These are phyloP conservation scores for Mycena maculata DNA, from an alignment of 768 basidiomycete genomes.

Conservation along the genomic window DNA sequence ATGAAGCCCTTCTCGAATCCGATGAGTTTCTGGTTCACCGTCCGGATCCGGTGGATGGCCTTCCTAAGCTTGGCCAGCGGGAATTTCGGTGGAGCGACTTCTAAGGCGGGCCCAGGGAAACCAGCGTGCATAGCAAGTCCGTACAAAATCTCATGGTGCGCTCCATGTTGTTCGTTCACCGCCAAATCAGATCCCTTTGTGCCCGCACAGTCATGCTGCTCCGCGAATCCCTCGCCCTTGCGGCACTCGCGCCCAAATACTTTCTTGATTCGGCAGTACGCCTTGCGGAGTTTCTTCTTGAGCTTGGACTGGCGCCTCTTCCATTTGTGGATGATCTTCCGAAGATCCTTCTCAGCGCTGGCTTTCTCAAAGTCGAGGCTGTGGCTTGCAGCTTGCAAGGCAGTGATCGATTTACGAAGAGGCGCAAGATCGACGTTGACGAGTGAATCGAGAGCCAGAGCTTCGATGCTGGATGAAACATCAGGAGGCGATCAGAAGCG, in stretches of 20 bases:
- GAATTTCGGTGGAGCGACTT: constrained; percentile 30
- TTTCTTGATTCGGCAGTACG: constrained; percentile 50
- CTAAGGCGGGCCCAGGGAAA: constrained; percentile 10
- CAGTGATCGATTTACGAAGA: constrained; percentile 51
- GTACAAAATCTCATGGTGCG: constrained; percentile 9
- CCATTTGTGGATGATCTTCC: constrained; percentile 48
- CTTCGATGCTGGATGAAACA: constrained; percentile 56
- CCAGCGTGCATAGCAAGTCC: constrained; percentile 25
- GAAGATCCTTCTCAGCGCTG: constrained; percentile 54
- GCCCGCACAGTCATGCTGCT: constrained; percentile 13
- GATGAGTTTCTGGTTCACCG: constrained; percentile 73
- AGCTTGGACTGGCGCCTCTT: constrained; percentile 38
- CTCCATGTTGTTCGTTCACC: constrained; percentile 40
- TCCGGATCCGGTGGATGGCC: constrained; percentile 68
- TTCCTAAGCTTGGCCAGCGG: constrained; percentile 60
- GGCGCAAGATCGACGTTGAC: constrained; percentile 48
- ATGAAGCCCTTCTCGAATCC: constrained; percentile 87
- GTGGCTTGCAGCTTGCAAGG: constrained; percentile 54
- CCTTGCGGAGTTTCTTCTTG: constrained; percentile 41
- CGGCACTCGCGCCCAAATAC: constrained; percentile 45
- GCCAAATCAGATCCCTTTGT: too few relatives aligned
- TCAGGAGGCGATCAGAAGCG: constrained; percentile 36
- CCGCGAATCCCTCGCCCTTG: constrained; percentile 21
- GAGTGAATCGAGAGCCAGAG: constrained; percentile 46
- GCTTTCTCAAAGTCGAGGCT: constrained; percentile 59